These are phyloP conservation scores for Sphaerulina musiva DNA, from an alignment of 2,329 filamentous ascomycete species.

Conservation along the genomic window DNA sequence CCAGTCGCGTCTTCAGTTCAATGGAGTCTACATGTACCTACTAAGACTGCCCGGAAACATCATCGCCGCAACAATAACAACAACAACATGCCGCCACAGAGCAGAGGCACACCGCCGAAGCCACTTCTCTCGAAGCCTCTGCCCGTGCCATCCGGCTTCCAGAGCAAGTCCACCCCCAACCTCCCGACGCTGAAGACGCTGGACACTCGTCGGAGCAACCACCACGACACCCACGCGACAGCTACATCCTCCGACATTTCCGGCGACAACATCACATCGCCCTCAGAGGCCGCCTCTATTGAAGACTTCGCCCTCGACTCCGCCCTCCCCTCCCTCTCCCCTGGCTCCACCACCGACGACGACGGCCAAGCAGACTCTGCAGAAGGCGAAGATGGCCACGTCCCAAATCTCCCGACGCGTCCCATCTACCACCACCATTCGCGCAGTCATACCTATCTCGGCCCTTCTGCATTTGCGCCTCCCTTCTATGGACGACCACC, in stretches of 20 bases:
- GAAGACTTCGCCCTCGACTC: constrained; percentile 35
- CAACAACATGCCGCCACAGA: constrained; percentile 33
- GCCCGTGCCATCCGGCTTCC: constrained; percentile 35
- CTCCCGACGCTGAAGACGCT: constrained; percentile 39
- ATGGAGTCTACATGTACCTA: too few species aligned
- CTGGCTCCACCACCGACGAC: constrained; percentile 29
- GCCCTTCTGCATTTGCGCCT: constrained; percentile 54
- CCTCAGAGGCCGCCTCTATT: constrained; percentile 37
- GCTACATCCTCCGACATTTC: constrained; percentile 17
- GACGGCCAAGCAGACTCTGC: constrained; percentile 28
- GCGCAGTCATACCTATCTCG: constrained; percentile 42
- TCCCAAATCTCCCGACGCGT: constrained; percentile 27
- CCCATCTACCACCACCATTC: constrained; percentile 40
- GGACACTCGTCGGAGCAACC: constrained; percentile 9
- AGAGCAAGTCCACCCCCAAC: constrained; percentile 45
- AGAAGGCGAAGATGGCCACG: constrained; percentile 29
- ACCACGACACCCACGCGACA: constrained; percentile 11
- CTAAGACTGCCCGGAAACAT: too few species aligned
- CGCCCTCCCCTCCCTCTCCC: constrained; percentile 25
- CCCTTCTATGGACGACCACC: constrained; percentile 98
- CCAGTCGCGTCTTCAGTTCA: too few species aligned
- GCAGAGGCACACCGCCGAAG: constrained; percentile 34
- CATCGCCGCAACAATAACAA: too few species aligned
- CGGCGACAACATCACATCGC: constrained; percentile 29
- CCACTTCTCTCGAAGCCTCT: constrained; percentile 1